Evolutionary conservation across 2,329 filamentous ascomycete species (phyloP).

Genomic region (Domatiomyces globalis): DNA sequence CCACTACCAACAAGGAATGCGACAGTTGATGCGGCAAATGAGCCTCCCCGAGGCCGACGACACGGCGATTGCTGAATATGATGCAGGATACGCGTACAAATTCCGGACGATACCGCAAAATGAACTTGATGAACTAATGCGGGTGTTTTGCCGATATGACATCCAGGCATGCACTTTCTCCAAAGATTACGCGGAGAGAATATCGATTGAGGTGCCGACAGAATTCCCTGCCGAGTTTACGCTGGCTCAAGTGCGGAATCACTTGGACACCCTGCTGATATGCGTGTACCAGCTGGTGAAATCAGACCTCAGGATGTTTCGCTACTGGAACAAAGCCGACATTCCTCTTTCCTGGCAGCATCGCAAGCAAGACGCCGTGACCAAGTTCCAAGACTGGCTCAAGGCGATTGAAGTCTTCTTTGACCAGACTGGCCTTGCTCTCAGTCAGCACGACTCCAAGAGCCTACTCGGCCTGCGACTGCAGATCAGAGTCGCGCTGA

Average conservation of each 20-base stretch:
- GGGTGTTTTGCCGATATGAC: slow-evolving; percentile 19
- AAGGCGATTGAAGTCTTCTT: slow-evolving; percentile 17
- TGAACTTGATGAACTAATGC: slow-evolving; percentile 17
- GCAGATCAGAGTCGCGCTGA: slow-evolving; percentile 18
- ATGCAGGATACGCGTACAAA: slow-evolving; percentile 1
- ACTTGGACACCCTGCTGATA: slow-evolving; percentile 19
- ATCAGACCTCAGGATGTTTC: slow-evolving; percentile 17
- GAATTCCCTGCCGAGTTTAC: slow-evolving; percentile 14
- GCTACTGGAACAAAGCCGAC: slow-evolving; percentile 13
- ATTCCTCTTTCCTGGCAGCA: slow-evolving; percentile 15
- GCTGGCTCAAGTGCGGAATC: slow-evolving; percentile 15
- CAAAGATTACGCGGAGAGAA: slow-evolving; percentile 13
- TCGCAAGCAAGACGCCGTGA: slow-evolving; percentile 12
- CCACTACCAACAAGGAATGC: slow-evolving; percentile 18
- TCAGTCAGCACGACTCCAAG: slow-evolving; percentile 12
- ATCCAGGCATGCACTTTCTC: slow-evolving; percentile 20
- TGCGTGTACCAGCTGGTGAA: slow-evolving; percentile 19
- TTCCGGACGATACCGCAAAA: slow-evolving; percentile 16
- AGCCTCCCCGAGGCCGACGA: slow-evolving; percentile 19
- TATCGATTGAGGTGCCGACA: slow-evolving; percentile 9
- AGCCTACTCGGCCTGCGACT: slow-evolving; percentile 17
- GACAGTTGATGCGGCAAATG: slow-evolving; percentile 18
- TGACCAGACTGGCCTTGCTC: not conserved
- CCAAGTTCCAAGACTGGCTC: slow-evolving; percentile 17
- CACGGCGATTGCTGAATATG: slow-evolving; percentile 6